Base-by-base conservation (phyloP, 192 early-diverging fungal genomes). In the Backusella tuberculispora region DNA sequence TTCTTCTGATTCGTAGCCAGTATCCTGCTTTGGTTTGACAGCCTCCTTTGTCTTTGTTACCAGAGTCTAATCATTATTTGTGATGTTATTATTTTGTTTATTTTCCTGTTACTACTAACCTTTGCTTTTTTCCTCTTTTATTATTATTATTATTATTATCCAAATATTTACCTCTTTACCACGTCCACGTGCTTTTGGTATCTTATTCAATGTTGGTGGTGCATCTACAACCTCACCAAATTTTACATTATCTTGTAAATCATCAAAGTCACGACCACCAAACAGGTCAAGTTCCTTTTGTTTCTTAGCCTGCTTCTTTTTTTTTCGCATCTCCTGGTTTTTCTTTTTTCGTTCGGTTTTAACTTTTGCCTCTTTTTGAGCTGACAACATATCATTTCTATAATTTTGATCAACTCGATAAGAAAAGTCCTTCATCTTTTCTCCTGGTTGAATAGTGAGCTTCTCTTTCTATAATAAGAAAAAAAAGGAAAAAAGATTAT, bases 181-280 rank as follows among this genome's bases (percentile, higher is more conserved):
- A n/a, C 77, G 77, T 24, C 79, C 81, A 72, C 85, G 79, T 47
- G 79, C 84, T 44, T 88, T 85, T 45, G 83, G 83, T 9, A 86
- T 19, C 9, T 82, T 74, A 38, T 77, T 86, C 19, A 89, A 46
- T 0, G 65, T 75, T 1, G 88, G 88, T 26, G 88, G 88, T 50
- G 88, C 88, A 41, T 86, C 77, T 0, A 78, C 88, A 13, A 88
- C 81, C 42, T 89, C 88, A 67, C 85, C 85, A 37, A 89, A 85
- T 43, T 81, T 78, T 13, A 89, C 78, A 24, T 83, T 78, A 63
- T 89, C 88, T 48, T 84, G 48, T 21, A 89, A 82, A 10, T 86
- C 80, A 66, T 85, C 84, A 68, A 81, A 89, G 60, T 89, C 85
- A 29, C 78, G 78, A 66, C 71, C 83, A 77, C 64, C 83, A 81